phyloP scores from a whole-genome alignment of 768 basidiomycete genomes.

The Lactarius trivialis region DNA sequence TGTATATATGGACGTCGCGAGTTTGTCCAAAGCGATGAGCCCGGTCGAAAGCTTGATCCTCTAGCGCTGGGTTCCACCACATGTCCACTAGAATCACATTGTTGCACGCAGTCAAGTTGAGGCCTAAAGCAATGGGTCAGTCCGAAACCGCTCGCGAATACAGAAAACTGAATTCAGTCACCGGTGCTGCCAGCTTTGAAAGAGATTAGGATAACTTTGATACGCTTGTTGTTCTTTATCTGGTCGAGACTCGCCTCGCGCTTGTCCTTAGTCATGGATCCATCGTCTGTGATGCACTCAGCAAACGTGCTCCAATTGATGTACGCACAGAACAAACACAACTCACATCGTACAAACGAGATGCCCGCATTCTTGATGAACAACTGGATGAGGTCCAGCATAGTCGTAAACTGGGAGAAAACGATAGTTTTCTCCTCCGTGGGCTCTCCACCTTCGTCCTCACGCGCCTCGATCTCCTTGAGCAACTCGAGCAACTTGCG shows the following conservation, averaged over 20 bases:
- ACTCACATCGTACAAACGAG: constrained; percentile 82
- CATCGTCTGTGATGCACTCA: constrained; percentile 58
- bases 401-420: constrained; percentile 87
- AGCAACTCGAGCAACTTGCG: constrained; percentile 74
- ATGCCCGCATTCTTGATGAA: constrained; percentile 67
- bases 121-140: constrained; percentile 39
- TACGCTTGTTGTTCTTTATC: constrained; percentile 54
- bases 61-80: constrained; percentile 93
- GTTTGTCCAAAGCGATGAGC: constrained; percentile 88
- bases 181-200: constrained; percentile 97
- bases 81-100: constrained; percentile 90
- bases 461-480: constrained; percentile 50
- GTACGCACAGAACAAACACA: neutral
- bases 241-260: constrained; percentile 68
- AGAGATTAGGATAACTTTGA: constrained; percentile 83
- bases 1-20: constrained; percentile 80
- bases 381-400: constrained; percentile 81
- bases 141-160: neutral
- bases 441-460: constrained; percentile 34
- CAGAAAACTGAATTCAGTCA: constrained; percentile 25
- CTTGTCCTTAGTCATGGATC: constrained; percentile 70
- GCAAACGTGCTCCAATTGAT: constrained; percentile 8
- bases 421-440: constrained; percentile 84
- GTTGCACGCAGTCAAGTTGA: constrained; percentile 90
- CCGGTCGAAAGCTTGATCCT: constrained; percentile 93